Percentiles rank a stretch among this genome's conserved stretches.
phyloP scores from a whole-genome alignment of 2,329 filamentous ascomycete genomes.

The Colletotrichum tofieldiae region DNA sequence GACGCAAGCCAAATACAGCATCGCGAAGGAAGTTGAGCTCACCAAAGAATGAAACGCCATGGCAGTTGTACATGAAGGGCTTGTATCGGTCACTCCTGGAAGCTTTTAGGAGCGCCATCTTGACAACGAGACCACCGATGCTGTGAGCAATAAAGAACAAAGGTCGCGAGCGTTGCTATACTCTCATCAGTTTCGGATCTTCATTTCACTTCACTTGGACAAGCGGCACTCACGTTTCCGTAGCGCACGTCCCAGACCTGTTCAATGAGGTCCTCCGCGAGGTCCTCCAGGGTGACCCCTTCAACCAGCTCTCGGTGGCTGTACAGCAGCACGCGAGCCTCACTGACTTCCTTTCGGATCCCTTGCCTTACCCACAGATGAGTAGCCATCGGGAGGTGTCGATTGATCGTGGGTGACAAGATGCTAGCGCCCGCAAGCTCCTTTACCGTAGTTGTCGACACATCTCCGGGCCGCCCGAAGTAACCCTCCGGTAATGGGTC shows the following conservation, averaged over 20 bases:
- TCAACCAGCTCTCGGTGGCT: conserved; percentile 62
- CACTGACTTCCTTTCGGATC: conserved; percentile 63
- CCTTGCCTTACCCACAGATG: conserved; percentile 70
- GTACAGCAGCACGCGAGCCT: conserved; percentile 67
- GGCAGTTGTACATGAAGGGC: conserved; percentile 68
- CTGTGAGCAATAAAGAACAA: conserved; percentile 75
- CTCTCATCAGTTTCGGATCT: not conserved
- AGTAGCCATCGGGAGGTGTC: conserved; percentile 48
- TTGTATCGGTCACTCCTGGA: conserved; percentile 55
- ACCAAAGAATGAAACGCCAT: conserved; percentile 75
- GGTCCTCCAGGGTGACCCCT: conserved; percentile 58
- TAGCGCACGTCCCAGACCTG: conserved; percentile 57
- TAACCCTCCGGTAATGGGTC: conserved; percentile 65
- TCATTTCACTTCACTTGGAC: not conserved
- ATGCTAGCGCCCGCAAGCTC: conserved; percentile 49
- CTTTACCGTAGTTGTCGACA: conserved; percentile 46
- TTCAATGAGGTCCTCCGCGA: conserved; percentile 64
- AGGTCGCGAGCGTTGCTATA: conserved; percentile 59
- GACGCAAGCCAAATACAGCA: not conserved
- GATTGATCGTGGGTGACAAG: conserved; percentile 29
- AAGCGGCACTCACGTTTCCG: conserved; percentile 47
- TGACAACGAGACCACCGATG: conserved; percentile 73
- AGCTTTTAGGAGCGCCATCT: conserved; percentile 68
- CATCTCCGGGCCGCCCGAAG: conserved; percentile 55
- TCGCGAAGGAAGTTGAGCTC: conserved; percentile 43